Conservation (phyloP, 2,329 filamentous ascomycete species). For the Sclerotinia borealis region DNA sequence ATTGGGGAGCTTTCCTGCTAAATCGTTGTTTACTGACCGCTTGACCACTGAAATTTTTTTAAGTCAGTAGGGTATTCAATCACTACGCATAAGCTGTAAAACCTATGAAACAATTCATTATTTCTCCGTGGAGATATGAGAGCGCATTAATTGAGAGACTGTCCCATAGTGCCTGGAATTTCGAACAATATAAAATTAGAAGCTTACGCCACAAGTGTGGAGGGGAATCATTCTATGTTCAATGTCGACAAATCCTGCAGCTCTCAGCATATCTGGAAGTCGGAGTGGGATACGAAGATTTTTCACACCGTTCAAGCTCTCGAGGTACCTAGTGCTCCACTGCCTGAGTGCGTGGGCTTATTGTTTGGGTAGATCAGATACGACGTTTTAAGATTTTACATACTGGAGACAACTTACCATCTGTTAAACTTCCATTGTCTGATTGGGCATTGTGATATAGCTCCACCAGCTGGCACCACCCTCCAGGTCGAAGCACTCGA, state of each 20-base stretch:
- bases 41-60: slow-evolving; percentile 46
- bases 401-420: slow-evolving; percentile 39
- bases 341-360: slow-evolving; percentile 56
- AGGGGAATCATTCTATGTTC: slow-evolving; percentile 59
- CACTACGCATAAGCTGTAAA: neutral
- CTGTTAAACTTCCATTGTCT: slow-evolving; percentile 70
- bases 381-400: neutral
- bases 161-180: neutral
- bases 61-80: neutral
- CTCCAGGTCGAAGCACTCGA: slow-evolving; percentile 63
- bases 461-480: slow-evolving; percentile 87
- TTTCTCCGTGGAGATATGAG: neutral
- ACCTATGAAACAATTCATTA: neutral
- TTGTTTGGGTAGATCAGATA: neutral
- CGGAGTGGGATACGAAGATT: slow-evolving; percentile 59
- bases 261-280: slow-evolving; percentile 36
- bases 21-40: slow-evolving; percentile 42
- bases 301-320: slow-evolving; percentile 56
- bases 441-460: slow-evolving; percentile 82
- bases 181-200: neutral
- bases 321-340: slow-evolving; percentile 62
- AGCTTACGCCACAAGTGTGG: slow-evolving; percentile 50
- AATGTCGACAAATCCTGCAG: slow-evolving; percentile 60
- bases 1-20: neutral
- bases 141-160: neutral